A percentile compares a stretch with the other conserved stretches of the same genome.
Conservation (phyloP, 768 basidiomycete genomes). For the Boletus eberwhitei region DNA sequence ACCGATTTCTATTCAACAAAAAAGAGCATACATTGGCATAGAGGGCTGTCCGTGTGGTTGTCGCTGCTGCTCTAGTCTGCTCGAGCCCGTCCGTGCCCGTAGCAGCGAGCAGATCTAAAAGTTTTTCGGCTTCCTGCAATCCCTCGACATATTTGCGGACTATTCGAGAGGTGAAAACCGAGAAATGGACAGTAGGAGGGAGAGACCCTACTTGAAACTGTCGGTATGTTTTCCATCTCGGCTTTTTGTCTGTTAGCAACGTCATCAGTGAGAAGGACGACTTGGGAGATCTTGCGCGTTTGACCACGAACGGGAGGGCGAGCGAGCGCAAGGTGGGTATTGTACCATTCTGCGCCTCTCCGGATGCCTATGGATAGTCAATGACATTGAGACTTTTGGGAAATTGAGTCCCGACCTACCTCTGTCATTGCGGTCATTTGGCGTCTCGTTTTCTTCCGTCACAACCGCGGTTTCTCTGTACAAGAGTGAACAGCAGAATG, state of each 20-base stretch:
- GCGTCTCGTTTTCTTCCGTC: conserved; percentile 72
- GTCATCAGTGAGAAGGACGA: conserved; percentile 90
- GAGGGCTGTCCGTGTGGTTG: conserved; percentile 53
- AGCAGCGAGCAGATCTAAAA: conserved; percentile 81
- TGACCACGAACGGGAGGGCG: conserved; percentile 53
- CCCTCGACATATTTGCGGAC: conserved; percentile 82
- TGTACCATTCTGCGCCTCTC: conserved; percentile 85
- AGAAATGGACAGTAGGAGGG: neutral
- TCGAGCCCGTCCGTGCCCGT: conserved; percentile 61
- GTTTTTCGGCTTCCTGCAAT: conserved; percentile 55
- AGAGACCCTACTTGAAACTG: conserved; percentile 53
- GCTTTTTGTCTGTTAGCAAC: conserved; percentile 79
- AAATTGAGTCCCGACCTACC: conserved; percentile 39
- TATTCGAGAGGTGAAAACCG: conserved; percentile 23
- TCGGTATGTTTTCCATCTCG: conserved; percentile 55
- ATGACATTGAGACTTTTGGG: neutral
- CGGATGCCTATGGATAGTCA: conserved; percentile 67
- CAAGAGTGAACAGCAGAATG: neutral
- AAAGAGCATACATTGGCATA: conserved; percentile 65
- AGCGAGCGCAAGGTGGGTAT: conserved; percentile 58
- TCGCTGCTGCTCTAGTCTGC: conserved; percentile 51
- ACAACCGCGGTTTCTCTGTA: conserved; percentile 76
- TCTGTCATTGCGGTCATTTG: conserved; percentile 95
- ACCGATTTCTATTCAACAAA: neutral
- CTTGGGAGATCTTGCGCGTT: conserved; percentile 45